A percentile compares a stretch with the other conserved stretches of the same genome.
Conservation (phyloP, 192 early-diverging fungal species). For the Coemansia sp. region DNA sequence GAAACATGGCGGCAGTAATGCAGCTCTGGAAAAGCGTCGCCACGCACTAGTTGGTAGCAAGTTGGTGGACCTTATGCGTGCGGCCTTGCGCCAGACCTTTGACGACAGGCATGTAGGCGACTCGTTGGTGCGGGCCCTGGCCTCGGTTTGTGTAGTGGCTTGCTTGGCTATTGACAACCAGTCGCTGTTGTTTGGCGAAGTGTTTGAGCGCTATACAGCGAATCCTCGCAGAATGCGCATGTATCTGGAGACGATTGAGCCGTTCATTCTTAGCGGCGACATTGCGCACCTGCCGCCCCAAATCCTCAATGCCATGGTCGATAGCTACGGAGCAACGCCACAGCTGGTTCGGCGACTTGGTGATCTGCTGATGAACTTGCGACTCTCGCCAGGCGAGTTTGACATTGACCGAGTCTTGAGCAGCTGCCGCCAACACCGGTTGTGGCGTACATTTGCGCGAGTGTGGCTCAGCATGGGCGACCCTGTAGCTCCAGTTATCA, state of each 20-base stretch:
- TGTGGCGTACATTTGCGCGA: slow-evolving; percentile 59
- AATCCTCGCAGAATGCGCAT: slow-evolving; percentile 7
- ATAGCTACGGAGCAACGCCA: slow-evolving; percentile 27
- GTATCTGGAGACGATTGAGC: slow-evolving; percentile 49
- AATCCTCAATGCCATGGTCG: slow-evolving; percentile 47
- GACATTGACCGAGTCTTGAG: slow-evolving; percentile 49
- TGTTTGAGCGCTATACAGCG: slow-evolving; percentile 38
- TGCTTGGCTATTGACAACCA: slow-evolving; percentile 33
- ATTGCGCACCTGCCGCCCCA: slow-evolving; percentile 40
- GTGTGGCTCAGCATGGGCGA: slow-evolving; percentile 55
- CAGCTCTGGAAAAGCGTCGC: slow-evolving; percentile 15
- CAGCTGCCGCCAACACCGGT: slow-evolving; percentile 38
- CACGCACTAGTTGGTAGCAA: slow-evolving; percentile 35
- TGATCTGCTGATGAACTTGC: slow-evolving; percentile 31
- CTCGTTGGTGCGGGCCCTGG: slow-evolving; percentile 31
- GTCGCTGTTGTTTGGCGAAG: slow-evolving; percentile 40
- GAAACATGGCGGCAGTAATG: slow-evolving; percentile 13
- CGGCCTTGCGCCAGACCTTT: slow-evolving; percentile 24
- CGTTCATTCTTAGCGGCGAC: slow-evolving; percentile 46
- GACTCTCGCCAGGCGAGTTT: slow-evolving; percentile 48
- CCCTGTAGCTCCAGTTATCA: slow-evolving; percentile 37
- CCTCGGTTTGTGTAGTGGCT: slow-evolving; percentile 37
- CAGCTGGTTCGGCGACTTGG: slow-evolving; percentile 44
- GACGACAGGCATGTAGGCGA: slow-evolving; percentile 2
- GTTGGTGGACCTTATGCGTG: slow-evolving; percentile 39